Evolutionary conservation across 2,329 filamentous ascomycete genomes (phyloP).

Genomic region (Hymenoscyphus albidus): DNA sequence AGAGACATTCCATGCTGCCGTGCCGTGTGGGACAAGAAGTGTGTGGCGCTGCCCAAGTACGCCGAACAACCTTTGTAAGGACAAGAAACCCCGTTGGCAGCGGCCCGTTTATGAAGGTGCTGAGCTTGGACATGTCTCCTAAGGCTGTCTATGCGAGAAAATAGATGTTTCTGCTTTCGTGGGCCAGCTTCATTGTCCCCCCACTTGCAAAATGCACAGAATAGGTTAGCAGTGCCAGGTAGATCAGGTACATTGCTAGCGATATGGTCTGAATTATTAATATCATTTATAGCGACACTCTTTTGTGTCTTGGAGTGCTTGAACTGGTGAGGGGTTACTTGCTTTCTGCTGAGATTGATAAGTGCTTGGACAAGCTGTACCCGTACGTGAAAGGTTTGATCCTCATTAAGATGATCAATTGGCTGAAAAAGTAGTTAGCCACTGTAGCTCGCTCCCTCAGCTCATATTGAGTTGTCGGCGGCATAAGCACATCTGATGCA

Average conservation of each 20-base stretch:
- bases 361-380: constrained; percentile 23
- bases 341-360: constrained; percentile 19
- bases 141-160: constrained; percentile 4
- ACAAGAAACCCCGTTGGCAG: background rate
- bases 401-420: constrained; percentile 18
- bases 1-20: background rate
- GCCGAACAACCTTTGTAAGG: constrained; percentile 3
- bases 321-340: constrained; percentile 22
- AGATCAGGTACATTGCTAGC: no score
- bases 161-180: constrained; percentile 28
- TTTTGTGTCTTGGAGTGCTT: no score
- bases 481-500: constrained; percentile 18
- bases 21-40: constrained; percentile 1
- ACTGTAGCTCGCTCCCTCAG: constrained; percentile 25
- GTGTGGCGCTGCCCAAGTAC: background rate
- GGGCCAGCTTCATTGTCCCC: constrained; percentile 33
- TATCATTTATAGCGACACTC: no score
- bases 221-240: background rate
- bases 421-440: constrained; percentile 24
- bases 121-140: constrained; percentile 1
- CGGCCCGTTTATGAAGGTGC: background rate
- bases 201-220: background rate
- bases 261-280: no score
- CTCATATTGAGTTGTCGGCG: constrained; percentile 25
- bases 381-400: constrained; percentile 22